These are phyloP conservation scores for Astrothelium subdiscretum DNA, from an alignment of 495 filamentous ascomycete genomes.

Conservation along the genomic window DNA sequence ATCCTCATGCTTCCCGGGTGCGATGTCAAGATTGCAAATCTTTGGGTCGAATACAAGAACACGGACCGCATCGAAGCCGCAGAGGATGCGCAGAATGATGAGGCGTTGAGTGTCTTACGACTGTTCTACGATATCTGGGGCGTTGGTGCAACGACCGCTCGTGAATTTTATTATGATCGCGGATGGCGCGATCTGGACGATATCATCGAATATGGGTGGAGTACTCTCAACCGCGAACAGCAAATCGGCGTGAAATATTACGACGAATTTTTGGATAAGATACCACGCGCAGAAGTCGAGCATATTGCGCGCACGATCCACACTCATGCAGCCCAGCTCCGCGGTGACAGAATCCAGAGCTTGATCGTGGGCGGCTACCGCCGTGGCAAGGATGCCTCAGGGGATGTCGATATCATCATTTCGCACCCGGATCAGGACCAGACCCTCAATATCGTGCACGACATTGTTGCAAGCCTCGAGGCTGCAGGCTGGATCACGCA, in stretches of 20 bases:
- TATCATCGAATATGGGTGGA: conserved; percentile 75
- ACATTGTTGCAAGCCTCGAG: conserved; percentile 61
- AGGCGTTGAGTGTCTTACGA: conserved; percentile 48
- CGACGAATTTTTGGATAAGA: conserved; percentile 64
- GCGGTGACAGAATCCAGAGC: conserved; percentile 47
- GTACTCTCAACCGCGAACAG: conserved; percentile 58
- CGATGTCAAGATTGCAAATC: conserved; percentile 61
- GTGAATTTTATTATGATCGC: conserved; percentile 66
- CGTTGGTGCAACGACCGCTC: conserved; percentile 71
- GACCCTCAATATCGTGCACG: conserved; percentile 53
- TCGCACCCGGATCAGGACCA: conserved; percentile 60
- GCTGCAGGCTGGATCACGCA: conserved; percentile 63
- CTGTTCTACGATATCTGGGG: conserved; percentile 80
- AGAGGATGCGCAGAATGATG: conserved; percentile 50
- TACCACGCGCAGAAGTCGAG: conserved; percentile 66
- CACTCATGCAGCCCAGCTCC: conserved; percentile 46
- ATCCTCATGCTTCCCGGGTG: conserved; percentile 68
- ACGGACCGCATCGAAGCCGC: conserved; percentile 52
- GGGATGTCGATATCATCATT: conserved; percentile 80
- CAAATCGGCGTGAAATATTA: conserved; percentile 96
- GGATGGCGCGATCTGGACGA: conserved; percentile 75
- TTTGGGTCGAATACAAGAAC: conserved; percentile 65
- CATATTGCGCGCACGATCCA: conserved; percentile 50
- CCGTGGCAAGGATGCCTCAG: conserved; percentile 59
- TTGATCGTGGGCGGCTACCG: conserved; percentile 78